Evolutionary conservation across 139 green algal genomes (phyloP), one percentile per base, ranked within the genome.

Genomic region (Trebouxia sp.): DNA sequence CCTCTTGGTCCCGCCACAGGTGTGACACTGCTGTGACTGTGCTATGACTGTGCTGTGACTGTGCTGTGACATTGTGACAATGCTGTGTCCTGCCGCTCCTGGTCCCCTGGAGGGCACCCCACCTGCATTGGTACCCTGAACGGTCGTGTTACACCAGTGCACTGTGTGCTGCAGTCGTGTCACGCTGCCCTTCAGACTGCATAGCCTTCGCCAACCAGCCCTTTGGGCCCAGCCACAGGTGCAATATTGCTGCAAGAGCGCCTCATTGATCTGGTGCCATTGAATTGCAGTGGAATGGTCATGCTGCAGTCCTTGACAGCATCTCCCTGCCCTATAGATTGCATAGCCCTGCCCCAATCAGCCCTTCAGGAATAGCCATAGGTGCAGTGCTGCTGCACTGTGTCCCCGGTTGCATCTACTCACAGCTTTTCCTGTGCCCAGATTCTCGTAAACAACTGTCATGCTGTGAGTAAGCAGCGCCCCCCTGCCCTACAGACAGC

Each of bases 161-260:
- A 3, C 17, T 80, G 75, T 70, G 48, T 28, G 75, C 51, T 30
- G 10, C 50, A 20, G 51, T 56, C 17, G 48, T 15, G 35, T 69
- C 22, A 69, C 51, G 6, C 50, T 80, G 51, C 50, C 75, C 75
- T 80, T 51, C 75, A 65, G 75, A 35, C 75, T 80, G 37, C 48
- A 45, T 6, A 42, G 35, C 20, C 58, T 38, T 42, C 35, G 3
- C 75, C 50, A 15, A 45, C 50, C 14, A 48, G 75, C 30, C 28
- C 28, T 14, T 43, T 75, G 65, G 65, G 65, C 3, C 11, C 30
- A 11, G 35, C 65, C 35, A 50, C 26, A 2, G 65, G 65, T 47
- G 58, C 20, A 12, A 15, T 35, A n/a, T n/a, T n/a, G n/a, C n/a
- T n/a, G n/a, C n/a, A n/a, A n/a, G n/a, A n/a, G n/a, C n/a, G n/a